These are phyloP conservation scores for Cornus kousa DNA, from an alignment of 148 eudicot genomes.

Conservation along the genomic window DNA sequence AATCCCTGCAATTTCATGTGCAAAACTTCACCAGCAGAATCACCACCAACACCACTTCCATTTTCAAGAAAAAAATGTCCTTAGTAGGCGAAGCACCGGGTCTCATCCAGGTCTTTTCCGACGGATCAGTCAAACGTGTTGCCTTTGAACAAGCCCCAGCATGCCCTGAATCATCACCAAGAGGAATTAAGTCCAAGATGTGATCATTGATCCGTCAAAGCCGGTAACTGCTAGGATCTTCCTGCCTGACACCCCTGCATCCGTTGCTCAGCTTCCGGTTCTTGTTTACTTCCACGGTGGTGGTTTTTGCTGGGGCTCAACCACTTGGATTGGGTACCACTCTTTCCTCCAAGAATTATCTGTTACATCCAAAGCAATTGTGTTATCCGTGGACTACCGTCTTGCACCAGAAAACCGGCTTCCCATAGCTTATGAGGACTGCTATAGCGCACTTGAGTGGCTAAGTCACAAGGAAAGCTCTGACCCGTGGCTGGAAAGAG, in stretches of 20 bases:
- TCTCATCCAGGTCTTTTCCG: conserved; percentile 63
- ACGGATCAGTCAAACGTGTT: conserved; percentile 59
- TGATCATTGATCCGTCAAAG: conserved; percentile 46
- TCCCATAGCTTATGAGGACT: conserved; percentile 65
- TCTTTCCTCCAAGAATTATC: conserved; percentile 57
- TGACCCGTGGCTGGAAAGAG: conserved; percentile 49
- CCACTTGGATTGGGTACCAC: conserved; percentile 85
- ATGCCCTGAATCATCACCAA: conserved; percentile 25
- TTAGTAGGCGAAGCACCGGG: conserved; percentile 51
- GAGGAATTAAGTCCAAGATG: conserved; percentile 56
- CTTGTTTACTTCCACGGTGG: conserved; percentile 85
- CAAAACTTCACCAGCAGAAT: no score
- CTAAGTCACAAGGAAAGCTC: conserved; percentile 15
- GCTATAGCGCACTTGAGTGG: conserved; percentile 60
- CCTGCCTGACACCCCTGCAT: conserved; percentile 26
- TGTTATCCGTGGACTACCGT: conserved; percentile 75
- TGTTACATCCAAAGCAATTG: conserved; percentile 27
- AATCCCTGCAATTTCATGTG: no score
- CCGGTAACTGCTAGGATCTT: conserved; percentile 63
- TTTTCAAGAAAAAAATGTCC: conserved; percentile 33
- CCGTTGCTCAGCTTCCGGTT: conserved; percentile 34
- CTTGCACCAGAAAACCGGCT: conserved; percentile 82
- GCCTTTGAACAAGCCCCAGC: conserved; percentile 37
- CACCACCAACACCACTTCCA: no score
- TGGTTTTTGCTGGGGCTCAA: conserved; percentile 81